phyloP scores from a whole-genome alignment of 179 eudicot genomes.

The Kewa caespitosa region DNA sequence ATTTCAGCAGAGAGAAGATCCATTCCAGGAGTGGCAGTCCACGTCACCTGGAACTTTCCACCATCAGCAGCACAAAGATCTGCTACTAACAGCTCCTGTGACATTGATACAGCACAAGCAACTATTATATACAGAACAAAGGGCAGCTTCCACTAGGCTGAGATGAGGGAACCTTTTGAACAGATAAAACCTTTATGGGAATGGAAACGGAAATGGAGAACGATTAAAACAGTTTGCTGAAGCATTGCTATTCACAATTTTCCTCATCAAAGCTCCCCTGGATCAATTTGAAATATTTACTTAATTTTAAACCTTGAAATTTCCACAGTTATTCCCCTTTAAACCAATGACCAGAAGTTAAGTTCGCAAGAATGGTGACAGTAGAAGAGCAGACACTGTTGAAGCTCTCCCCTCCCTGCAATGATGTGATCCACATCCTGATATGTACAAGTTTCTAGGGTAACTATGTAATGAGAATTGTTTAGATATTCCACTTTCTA shows the following conservation, averaged over 20 bases:
- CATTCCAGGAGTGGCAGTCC: constrained; percentile 69
- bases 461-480: too few relatives aligned
- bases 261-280: neutral
- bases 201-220: neutral
- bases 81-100: constrained; percentile 64
- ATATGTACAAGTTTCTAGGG: too few relatives aligned
- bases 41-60: constrained; percentile 31
- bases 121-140: neutral
- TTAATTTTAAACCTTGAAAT: too few relatives aligned
- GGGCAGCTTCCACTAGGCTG: neutral
- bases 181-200: neutral
- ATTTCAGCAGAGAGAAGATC: constrained; percentile 57
- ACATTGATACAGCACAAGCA: constrained; percentile 9
- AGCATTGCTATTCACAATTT: neutral
- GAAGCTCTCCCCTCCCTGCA: too few relatives aligned
- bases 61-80: constrained; percentile 45
- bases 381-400: too few relatives aligned
- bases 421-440: too few relatives aligned
- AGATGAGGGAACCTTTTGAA: neutral
- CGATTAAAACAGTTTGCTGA: neutral
- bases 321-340: neutral
- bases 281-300: neutral
- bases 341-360: too few relatives aligned
- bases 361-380: too few relatives aligned
- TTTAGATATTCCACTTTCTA: too few relatives aligned